Conservation (phyloP, 805 yeast genomes). For the Starmerella vitae region DNA sequence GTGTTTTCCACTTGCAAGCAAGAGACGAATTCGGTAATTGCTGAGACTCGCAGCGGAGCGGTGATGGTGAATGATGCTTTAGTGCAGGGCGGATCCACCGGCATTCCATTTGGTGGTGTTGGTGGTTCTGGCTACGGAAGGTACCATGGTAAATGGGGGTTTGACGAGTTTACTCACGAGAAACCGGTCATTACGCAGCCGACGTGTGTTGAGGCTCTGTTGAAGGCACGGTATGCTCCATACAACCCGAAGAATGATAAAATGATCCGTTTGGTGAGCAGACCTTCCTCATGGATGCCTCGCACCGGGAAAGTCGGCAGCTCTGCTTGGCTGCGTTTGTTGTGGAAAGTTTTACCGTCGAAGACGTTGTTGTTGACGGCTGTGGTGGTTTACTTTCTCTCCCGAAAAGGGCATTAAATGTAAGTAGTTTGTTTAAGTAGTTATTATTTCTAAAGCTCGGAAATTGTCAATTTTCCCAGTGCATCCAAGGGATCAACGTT, state of each 20-base stretch:
- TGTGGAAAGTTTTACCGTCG: too few species aligned
- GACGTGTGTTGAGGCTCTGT: conserved; percentile 45
- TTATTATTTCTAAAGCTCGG: not conserved
- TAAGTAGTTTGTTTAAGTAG: not conserved
- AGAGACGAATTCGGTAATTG: conserved; percentile 39
- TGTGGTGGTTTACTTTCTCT: not conserved
- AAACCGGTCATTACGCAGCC: conserved; percentile 55
- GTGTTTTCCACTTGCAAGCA: conserved; percentile 40
- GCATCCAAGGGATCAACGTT: not conserved
- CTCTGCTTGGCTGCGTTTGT: too few species aligned
- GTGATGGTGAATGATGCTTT: conserved; percentile 56
- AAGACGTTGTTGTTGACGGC: not conserved
- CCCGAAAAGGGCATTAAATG: not conserved
- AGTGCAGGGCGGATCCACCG: conserved; percentile 51
- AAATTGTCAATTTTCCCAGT: too few species aligned
- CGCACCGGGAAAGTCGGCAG: conserved; percentile 15
- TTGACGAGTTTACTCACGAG: conserved; percentile 62
- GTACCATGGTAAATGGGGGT: conserved; percentile 64
- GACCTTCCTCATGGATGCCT: conserved; percentile 8
- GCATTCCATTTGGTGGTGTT: conserved; percentile 84
- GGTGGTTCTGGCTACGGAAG: conserved; percentile 73
- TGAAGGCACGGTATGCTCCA: conserved; percentile 60
- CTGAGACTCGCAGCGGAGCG: conserved; percentile 57
- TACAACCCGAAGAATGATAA: conserved; percentile 28
- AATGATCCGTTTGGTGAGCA: conserved; percentile 18